Conservation (phyloP, 331 rosid genomes). For the Spiraea crenata region DNA sequence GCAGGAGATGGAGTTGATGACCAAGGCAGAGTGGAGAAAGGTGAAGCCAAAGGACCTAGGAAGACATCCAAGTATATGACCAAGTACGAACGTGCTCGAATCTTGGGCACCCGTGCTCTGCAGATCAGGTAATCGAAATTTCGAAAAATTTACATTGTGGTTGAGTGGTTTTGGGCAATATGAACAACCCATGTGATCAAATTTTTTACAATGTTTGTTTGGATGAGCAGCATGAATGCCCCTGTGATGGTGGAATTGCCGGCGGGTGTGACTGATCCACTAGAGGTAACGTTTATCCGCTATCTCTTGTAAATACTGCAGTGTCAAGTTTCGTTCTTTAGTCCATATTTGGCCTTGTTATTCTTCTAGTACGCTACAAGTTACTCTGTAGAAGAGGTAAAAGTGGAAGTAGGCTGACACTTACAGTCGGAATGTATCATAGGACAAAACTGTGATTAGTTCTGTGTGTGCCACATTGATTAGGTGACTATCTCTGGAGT, state of each 20-base stretch:
- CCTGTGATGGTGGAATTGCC: constrained; percentile 92
- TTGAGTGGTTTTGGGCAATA: not conserved
- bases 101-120: constrained; percentile 91
- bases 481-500: no score
- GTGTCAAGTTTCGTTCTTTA: not conserved
- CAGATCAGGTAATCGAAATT: constrained; percentile 67
- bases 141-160: not conserved
- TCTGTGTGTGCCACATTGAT: not conserved
- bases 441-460: not conserved
- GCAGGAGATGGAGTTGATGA: constrained; percentile 58
- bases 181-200: not conserved
- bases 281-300: constrained; percentile 51
- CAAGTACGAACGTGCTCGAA: constrained; percentile 88
- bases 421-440: not conserved
- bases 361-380: not conserved
- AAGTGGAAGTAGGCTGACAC: not conserved
- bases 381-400: not conserved
- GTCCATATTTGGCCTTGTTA: not conserved
- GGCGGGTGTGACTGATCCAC: constrained; percentile 98
- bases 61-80: constrained; percentile 89
- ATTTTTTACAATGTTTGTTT: not conserved
- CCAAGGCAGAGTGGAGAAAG: constrained; percentile 51
- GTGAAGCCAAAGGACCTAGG: constrained; percentile 45
- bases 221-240: constrained; percentile 80
- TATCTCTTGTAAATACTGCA: not conserved